Evolutionary conservation across 2,329 filamentous ascomycete genomes (phyloP).

Genomic region (Sporothrix luriei): DNA sequence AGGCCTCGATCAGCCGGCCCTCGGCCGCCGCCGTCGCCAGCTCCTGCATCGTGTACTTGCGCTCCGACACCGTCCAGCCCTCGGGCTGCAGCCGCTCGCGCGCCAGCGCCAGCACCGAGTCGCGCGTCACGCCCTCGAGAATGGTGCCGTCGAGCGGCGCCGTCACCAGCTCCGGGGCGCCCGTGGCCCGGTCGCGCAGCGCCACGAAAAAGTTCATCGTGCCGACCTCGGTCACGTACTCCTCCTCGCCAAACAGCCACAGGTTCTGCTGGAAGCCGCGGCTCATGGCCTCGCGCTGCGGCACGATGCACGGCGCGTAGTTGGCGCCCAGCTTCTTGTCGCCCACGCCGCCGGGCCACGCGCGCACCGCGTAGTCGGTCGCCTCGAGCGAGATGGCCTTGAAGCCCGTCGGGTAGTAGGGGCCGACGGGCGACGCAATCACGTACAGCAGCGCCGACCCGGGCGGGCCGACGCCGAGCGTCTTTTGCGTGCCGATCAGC

Average conservation of each 20-base stretch:
- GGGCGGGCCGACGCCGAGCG: slow-evolving; percentile 88
- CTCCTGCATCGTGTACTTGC: slow-evolving; percentile 90
- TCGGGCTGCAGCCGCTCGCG: slow-evolving; percentile 78
- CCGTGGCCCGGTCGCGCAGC: slow-evolving; percentile 80
- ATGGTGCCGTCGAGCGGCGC: slow-evolving; percentile 96
- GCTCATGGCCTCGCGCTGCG: slow-evolving; percentile 86
- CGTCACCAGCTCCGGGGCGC: slow-evolving; percentile 90
- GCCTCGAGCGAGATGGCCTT: slow-evolving; percentile 95
- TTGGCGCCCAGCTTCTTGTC: slow-evolving; percentile 99
- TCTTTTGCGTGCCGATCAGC: slow-evolving; percentile 95
- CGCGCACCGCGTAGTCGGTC: slow-evolving; percentile 93
- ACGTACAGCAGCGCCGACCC: slow-evolving; percentile 90
- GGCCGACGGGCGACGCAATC: slow-evolving; percentile 93
- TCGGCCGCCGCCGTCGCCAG: slow-evolving; percentile 79
- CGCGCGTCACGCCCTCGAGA: slow-evolving; percentile 88
- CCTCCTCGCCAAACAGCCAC: slow-evolving; percentile 94
- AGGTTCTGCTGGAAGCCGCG: slow-evolving; percentile 97
- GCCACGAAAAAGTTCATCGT: slow-evolving; percentile 98
- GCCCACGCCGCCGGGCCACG: slow-evolving; percentile 96
- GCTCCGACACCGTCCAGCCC: slow-evolving; percentile 86
- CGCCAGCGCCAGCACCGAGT: slow-evolving; percentile 85
- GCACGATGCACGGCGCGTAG: slow-evolving; percentile 98
- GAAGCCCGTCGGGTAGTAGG: slow-evolving; percentile 98
- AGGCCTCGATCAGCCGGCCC: slow-evolving; percentile 86
- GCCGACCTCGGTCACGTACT: slow-evolving; percentile 94